A percentile compares a stretch with the other conserved stretches of the same genome.
Conservation (phyloP, 768 basidiomycete species). For the Termitomyces sp. region DNA sequence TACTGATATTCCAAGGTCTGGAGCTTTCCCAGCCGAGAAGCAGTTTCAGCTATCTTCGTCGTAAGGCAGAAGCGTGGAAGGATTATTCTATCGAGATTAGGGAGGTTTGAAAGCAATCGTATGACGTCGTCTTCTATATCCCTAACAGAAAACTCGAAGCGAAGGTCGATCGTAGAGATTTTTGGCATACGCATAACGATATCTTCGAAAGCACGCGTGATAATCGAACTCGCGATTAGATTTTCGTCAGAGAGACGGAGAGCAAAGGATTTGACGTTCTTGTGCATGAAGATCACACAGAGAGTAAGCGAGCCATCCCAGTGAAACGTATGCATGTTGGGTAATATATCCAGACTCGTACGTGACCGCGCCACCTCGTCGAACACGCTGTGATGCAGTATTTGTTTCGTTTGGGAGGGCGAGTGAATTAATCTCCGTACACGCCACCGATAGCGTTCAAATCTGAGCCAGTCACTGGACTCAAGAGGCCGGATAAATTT, state of each 20-base stretch:
- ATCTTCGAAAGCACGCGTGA: conserved; percentile 25
- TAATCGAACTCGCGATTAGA: background rate
- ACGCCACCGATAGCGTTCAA: conserved; percentile 47
- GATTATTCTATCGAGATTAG: conserved; percentile 39
- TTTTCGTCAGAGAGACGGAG: conserved; percentile 19
- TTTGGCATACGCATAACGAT: conserved; percentile 46
- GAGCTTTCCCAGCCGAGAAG: conserved; percentile 39
- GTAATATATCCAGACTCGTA: conserved; percentile 45
- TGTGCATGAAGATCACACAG: conserved; percentile 53
- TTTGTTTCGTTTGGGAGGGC: conserved; percentile 9
- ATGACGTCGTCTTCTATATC: conserved; percentile 26
- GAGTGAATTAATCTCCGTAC: conserved; percentile 33
- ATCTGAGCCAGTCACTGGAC: conserved; percentile 47
- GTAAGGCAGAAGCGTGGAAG: conserved; percentile 51
- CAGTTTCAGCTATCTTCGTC: conserved; percentile 34
- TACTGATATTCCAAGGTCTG: conserved; percentile 49
- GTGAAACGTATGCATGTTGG: conserved; percentile 44
- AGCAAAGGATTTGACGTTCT: conserved; percentile 34
- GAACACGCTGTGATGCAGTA: conserved; percentile 32
- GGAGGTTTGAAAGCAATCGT: conserved; percentile 17
- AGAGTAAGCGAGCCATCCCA: conserved; percentile 33
- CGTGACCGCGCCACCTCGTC: conserved; percentile 56
- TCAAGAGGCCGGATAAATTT: conserved; percentile 35
- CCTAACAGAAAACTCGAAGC: conserved; percentile 32
- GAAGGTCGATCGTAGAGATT: conserved; percentile 41